phyloP scores from a whole-genome alignment of 768 basidiomycete genomes.

The Rhodotorula toruloides region DNA sequence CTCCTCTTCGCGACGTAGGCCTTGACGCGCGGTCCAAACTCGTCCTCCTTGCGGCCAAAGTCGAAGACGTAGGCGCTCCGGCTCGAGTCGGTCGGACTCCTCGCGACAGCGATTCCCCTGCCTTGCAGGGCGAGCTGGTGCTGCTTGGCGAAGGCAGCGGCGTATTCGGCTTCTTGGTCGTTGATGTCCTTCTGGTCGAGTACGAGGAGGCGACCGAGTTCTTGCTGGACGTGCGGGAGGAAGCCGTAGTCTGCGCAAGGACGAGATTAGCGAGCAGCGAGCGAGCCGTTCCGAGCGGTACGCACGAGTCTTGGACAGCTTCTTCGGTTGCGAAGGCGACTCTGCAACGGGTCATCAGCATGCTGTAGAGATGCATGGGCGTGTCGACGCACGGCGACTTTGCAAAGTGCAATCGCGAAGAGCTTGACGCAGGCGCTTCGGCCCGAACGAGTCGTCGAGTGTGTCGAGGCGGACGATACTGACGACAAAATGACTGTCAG shows the following conservation, averaged over 20 bases:
- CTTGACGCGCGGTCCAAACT: not conserved
- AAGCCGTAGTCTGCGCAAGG: not conserved
- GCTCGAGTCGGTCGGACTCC: not conserved
- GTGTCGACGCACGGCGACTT: not conserved
- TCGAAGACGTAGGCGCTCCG: not conserved
- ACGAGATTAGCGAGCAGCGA: no score
- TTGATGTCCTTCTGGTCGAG: not conserved
- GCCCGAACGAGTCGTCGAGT: no score
- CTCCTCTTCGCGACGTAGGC: not conserved
- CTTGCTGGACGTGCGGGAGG: not conserved
- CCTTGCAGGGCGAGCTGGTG: not conserved
- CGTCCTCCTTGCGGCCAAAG: not conserved
- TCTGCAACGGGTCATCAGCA: not conserved
- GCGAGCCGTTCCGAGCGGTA: no score
- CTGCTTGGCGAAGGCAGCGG: not conserved
- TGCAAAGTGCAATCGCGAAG: no score
- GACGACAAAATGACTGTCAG: not conserved
- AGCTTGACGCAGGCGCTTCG: no score
- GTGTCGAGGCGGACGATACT: constrained; percentile 13
- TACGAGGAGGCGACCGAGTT: not conserved
- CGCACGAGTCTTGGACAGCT: not conserved
- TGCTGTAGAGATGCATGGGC: not conserved
- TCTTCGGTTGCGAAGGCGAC: not conserved
- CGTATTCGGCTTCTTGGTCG: not conserved
- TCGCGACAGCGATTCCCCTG: not conserved